Evolutionary conservation across 768 basidiomycete genomes (phyloP), one percentile per base, ranked within the genome.

Genomic region (Agaricus subrufescens): DNA sequence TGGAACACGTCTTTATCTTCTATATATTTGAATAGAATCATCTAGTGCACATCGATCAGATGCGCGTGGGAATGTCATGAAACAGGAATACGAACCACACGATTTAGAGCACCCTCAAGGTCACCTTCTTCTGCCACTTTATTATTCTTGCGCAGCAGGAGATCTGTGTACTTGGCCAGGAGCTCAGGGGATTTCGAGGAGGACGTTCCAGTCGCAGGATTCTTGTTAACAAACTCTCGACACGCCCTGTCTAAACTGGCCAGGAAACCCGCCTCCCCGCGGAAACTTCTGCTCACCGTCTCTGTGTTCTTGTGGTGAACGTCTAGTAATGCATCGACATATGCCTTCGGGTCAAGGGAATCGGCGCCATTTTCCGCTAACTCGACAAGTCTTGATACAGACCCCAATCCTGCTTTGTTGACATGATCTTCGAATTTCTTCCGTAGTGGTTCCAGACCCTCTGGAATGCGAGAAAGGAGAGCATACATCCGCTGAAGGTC

Each of bases 1-100:
- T 96, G 94, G 85, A 98, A 99, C 11, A 98, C 92, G 62, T 99
- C 96, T 76, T 97, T 97, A 78, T 98, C 95, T 68, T 95, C 93
- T 63, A 98, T 89, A 72, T 97, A 98, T 69, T 94, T 94, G 89
- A 99, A 97, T 48, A 98, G 75, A 12, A 91, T 80, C 94, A 98
- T 97, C 96, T 98, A 66, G 4, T 61, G 42, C 11, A 71, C 52
- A 62, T 66, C 11, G 26, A 52, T 19, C 56, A 23, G 43, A 71
- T 14, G 67, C 63, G 38, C 72, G 61, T 30, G 34, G 37, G n/a
- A 39, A 9, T n/a, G 42, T 15, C 11, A 23, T 26, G 45, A 73
- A 65, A 65, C 74, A 75, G 34, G 52, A 19, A 25, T 37, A 63
- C 87, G 50, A 68, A 96, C 95, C 65, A 94, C 91, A 62, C 93